Base-by-base conservation (phyloP, 192 early-diverging fungal species). In the Coemansia pectinata region DNA sequence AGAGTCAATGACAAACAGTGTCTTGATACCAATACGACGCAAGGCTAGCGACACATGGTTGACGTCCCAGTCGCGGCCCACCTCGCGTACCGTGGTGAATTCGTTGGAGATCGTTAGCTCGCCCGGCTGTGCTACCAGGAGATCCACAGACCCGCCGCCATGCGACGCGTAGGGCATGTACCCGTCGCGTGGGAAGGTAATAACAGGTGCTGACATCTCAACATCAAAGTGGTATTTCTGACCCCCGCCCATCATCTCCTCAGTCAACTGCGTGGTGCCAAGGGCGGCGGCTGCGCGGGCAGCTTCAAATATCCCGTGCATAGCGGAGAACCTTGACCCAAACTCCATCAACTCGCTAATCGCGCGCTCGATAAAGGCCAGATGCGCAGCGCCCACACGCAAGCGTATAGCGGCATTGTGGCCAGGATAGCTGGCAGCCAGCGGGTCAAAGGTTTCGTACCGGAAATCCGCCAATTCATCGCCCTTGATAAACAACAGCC, bases 301-400 rank as follows among this genome's bases (percentile, higher is more conserved):
- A n/a, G 88, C 84, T 67, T 98, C 97, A 72, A 94, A 90, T 8
- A 96, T 62, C 29, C 85, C 85, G 65, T 96, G 91, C 93, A 98
- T 95, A 29, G 90, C 85, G 0, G 90, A 87, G 81, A 98, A 97
- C 68, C 96, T 90, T 63, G 87, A 91, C 2, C 94, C 86, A 71
- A 90, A 99, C 29, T 83, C 86, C 69, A 93, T 85, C 5, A 98
- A 75, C 50, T 90, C 86, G 23, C 74, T 70, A 44, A 95, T 79
- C 27, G 93, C 86, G 25, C 91, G 84, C 65, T 94, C 92, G 12
- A 95, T 67, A 74, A 94, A 98, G 2, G 88, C 90, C 47, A 97
- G 58, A 50, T 87, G 88, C 29, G 94, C 87, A 4, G 97, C 93
- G 2, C 91, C 92, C n/a, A 93, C 88, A 9, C 87, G 79, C 31